Conservation (phyloP, 495 filamentous ascomycete species). For the Penicillium fimorum region DNA sequence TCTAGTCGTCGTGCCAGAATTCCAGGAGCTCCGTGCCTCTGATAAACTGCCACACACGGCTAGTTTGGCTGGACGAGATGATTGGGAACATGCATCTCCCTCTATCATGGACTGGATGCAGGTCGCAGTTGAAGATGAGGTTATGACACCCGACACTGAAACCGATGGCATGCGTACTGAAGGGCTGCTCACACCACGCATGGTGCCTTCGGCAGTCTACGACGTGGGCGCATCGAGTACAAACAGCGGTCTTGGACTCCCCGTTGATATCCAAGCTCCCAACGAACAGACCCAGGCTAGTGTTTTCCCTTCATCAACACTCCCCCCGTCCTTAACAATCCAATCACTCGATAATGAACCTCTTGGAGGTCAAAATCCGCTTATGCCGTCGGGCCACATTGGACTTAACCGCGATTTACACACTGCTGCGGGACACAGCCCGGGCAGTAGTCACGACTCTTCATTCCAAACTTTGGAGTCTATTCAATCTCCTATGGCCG, state of each 20-base stretch:
- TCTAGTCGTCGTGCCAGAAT: conserved; percentile 34
- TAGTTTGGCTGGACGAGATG: conserved; percentile 48
- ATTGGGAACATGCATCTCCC: conserved; percentile 56
- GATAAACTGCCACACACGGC: conserved; percentile 34
- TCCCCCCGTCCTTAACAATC: conserved; percentile 6
- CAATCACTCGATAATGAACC: conserved; percentile 1
- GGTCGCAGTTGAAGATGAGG: conserved; percentile 43
- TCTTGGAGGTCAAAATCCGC: not conserved
- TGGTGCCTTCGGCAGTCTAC: conserved; percentile 12
- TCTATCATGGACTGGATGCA: conserved; percentile 57
- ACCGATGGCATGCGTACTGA: conserved; percentile 7
- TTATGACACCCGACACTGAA: conserved; percentile 23
- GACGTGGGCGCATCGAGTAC: conserved; percentile 13
- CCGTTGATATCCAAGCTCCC: conserved; percentile 37
- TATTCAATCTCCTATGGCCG: conserved; percentile 36
- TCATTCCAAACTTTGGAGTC: conserved; percentile 37
- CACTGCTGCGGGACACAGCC: conserved; percentile 53
- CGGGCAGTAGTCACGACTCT: conserved; percentile 44
- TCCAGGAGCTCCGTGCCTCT: conserved; percentile 20
- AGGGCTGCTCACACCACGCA: conserved; percentile 27
- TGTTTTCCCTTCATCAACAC: not conserved
- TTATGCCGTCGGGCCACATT: not conserved
- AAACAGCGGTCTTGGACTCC: conserved; percentile 35
- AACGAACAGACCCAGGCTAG: conserved; percentile 33
- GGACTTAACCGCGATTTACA: not conserved